Evolutionary conservation across 768 basidiomycete genomes (phyloP).

Genomic region (Serpula lacrymans): DNA sequence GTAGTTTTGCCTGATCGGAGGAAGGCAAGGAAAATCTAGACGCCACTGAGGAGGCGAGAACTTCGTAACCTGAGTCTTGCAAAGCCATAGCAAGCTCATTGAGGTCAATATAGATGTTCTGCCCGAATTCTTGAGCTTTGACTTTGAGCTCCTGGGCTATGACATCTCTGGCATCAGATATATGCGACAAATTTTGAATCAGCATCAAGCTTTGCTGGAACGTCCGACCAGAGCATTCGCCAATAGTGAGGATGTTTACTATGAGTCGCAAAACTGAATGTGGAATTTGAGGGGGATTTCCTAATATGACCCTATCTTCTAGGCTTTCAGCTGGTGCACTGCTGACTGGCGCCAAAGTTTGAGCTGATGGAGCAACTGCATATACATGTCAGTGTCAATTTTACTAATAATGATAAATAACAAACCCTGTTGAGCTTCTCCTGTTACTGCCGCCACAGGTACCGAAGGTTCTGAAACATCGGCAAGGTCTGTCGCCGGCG

Average conservation of each 20-base stretch:
- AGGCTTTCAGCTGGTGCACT: conserved; percentile 12
- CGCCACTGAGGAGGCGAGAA: conserved; percentile 65
- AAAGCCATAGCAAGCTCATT: conserved; percentile 69
- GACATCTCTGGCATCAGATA: conserved; percentile 85
- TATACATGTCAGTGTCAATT: too few species aligned
- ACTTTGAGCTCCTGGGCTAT: conserved; percentile 84
- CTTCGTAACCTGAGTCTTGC: conserved; percentile 50
- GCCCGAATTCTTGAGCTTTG: conserved; percentile 87
- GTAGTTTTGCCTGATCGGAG: conserved; percentile 92
- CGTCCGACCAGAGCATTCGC: conserved; percentile 94
- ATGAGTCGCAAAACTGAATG: conserved; percentile 82
- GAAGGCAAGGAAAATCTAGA: conserved; percentile 93
- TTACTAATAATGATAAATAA: too few species aligned
- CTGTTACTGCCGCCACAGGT: conserved; percentile 13
- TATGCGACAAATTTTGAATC: conserved; percentile 88
- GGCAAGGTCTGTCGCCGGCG: conserved; percentile 4
- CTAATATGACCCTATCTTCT: conserved; percentile 49
- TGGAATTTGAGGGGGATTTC: conserved; percentile 82
- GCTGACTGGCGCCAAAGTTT: neutral
- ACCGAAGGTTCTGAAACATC: conserved; percentile 16
- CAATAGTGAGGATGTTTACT: conserved; percentile 95
- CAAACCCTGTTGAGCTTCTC: conserved; percentile 7
- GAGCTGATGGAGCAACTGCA: conserved; percentile 1
- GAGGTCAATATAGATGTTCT: conserved; percentile 69
- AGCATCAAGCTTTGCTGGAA: conserved; percentile 91